Percentiles rank a stretch among this genome's conserved stretches.
Conservation (phyloP, 306 rosid genomes). For the Prinsepia uniflora region DNA sequence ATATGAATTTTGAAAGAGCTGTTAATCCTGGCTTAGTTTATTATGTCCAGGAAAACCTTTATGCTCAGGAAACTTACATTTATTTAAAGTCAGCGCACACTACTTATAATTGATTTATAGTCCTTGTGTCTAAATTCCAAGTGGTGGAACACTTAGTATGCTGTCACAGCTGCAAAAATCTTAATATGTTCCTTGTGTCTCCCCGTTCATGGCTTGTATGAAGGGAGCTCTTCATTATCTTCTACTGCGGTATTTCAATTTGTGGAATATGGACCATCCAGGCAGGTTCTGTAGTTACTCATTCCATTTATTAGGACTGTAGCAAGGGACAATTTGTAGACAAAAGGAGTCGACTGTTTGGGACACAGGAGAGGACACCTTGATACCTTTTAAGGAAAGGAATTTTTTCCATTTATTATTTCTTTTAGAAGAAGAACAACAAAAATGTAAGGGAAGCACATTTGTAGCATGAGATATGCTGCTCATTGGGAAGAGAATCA, state of each 20-base stretch:
- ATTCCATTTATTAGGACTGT: not conserved
- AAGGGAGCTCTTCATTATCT: not conserved
- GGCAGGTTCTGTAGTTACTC: not conserved
- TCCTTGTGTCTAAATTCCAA: not conserved
- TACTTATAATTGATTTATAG: not conserved
- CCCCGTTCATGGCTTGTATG: not conserved
- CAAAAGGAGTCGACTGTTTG: not conserved
- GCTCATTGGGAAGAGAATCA: constrained; percentile 12
- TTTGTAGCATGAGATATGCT: constrained; percentile 13
- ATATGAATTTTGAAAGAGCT: constrained; percentile 2
- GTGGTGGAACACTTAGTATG: not conserved
- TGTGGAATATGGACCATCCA: not conserved
- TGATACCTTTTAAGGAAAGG: not conserved
- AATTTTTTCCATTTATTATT: not conserved
- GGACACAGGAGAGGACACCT: not conserved
- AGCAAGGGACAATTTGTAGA: constrained; percentile 2
- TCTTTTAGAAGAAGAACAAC: constrained; percentile 11
- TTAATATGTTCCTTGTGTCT: not conserved
- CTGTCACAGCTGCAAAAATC: not conserved
- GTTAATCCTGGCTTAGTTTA: not conserved
- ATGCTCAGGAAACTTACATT: not conserved
- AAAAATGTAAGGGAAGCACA: not conserved
- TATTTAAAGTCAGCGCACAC: not conserved
- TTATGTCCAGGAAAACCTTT: not conserved
- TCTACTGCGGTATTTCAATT: not conserved